A percentile compares a stretch with the other conserved stretches of the same genome.
phyloP scores from a whole-genome alignment of 2,329 filamentous ascomycete genomes.

The Colletotrichum karsti region DNA sequence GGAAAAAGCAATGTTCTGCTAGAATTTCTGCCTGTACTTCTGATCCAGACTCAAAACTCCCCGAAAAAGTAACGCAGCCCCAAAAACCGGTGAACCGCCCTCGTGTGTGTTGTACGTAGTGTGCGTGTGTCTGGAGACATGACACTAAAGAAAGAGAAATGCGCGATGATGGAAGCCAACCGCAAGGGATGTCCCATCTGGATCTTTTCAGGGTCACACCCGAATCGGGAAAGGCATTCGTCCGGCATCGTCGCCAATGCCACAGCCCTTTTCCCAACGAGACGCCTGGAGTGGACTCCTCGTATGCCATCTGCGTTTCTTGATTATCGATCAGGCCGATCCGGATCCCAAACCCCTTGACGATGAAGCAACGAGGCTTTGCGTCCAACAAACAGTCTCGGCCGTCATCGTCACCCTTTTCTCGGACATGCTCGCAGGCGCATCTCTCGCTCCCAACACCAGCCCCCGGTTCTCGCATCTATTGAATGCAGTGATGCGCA shows the following conservation, averaged over 20 bases:
- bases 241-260: neutral
- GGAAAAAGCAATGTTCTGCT: neutral
- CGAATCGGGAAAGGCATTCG: conserved; percentile 12
- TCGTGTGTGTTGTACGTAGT: neutral
- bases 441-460: neutral
- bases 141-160: neutral
- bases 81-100: neutral
- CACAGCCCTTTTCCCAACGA: neutral
- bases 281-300: neutral
- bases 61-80: neutral
- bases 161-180: conserved; percentile 5
- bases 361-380: neutral
- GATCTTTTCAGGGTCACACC: neutral
- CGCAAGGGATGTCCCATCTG: neutral
- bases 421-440: neutral
- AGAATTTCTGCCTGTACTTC: no score
- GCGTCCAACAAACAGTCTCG: neutral
- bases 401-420: neutral
- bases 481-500: neutral
- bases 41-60: no score
- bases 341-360: neutral
- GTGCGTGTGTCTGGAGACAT: neutral
- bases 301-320: neutral
- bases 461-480: neutral
- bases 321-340: neutral